Conservation (phyloP, 2,329 filamentous ascomycete genomes). For the Cytospora schulzeri region DNA sequence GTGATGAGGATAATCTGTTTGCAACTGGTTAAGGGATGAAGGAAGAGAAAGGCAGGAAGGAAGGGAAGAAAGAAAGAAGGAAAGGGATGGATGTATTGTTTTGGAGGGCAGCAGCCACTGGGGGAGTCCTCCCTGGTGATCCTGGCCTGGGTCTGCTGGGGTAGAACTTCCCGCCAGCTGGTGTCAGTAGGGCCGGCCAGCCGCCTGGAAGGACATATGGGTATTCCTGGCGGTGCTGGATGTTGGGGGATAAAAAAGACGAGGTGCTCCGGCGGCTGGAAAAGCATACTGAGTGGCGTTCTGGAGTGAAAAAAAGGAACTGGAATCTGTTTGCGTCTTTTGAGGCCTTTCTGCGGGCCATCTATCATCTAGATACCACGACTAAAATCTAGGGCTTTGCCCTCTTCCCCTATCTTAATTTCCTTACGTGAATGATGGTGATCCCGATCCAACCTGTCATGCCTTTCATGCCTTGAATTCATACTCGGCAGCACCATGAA, state of each 20-base stretch:
- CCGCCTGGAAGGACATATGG: not conserved
- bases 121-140: not conserved
- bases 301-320: constrained; percentile 14
- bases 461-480: constrained; percentile 25
- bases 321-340: not conserved
- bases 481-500: constrained; percentile 32
- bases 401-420: not conserved
- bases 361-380: constrained; percentile 18
- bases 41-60: not conserved
- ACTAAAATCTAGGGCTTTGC: not conserved
- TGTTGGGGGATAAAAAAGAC: not conserved
- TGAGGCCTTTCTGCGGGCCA: not conserved
- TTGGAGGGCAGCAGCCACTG: too few species aligned
- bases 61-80: too few species aligned
- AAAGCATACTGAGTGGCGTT: constrained; percentile 33
- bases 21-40: constrained; percentile 47
- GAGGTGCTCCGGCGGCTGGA: not conserved
- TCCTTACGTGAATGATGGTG: too few species aligned
- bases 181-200: too few species aligned
- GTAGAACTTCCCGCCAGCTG: too few species aligned
- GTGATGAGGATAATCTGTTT: constrained; percentile 74
- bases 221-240: not conserved
- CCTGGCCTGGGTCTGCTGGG: too few species aligned
- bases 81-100: too few species aligned
- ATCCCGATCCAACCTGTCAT: not conserved